Evolutionary conservation across 371 early-diverging fungal species (phyloP).

Genomic region (Cokeromyces recurvatus): DNA sequence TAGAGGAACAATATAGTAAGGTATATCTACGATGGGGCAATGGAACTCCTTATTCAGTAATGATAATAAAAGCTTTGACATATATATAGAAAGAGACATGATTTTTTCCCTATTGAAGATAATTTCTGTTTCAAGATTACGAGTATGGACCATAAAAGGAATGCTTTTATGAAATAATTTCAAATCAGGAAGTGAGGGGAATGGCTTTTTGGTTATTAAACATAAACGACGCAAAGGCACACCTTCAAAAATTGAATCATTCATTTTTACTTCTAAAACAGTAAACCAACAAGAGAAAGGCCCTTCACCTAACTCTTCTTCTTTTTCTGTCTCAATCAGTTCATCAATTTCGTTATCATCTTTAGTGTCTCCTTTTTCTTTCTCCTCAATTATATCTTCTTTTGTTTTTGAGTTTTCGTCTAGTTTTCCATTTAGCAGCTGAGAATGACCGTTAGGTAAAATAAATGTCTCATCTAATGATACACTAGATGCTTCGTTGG

Average conservation of each 20-base stretch:
- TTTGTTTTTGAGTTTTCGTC: neutral
- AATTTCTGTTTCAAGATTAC: slow-evolving; percentile 13
- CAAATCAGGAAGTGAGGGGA: slow-evolving; percentile 39
- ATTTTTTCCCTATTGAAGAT: slow-evolving; percentile 28
- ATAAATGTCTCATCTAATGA: too few relatives aligned
- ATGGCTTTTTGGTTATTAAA: slow-evolving; percentile 42
- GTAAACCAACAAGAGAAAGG: slow-evolving; percentile 32
- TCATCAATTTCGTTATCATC: neutral
- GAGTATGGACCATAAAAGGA: slow-evolving; percentile 21
- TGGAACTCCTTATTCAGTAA: slow-evolving; percentile 48
- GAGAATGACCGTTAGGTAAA: too few relatives aligned
- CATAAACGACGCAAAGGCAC: slow-evolving; percentile 43
- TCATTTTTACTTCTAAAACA: slow-evolving; percentile 17
- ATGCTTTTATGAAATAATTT: slow-evolving; percentile 39
- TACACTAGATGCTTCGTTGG: neutral
- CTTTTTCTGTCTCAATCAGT: neutral
- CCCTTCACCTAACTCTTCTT: slow-evolving; percentile 26
- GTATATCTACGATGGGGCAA: slow-evolving; percentile 48
- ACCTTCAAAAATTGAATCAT: slow-evolving; percentile 18
- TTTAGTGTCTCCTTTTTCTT: neutral
- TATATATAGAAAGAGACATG: slow-evolving; percentile 45
- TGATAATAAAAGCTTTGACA: slow-evolving; percentile 41
- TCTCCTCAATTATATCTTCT: neutral
- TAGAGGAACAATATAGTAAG: slow-evolving; percentile 57
- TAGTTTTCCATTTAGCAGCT: neutral